These are phyloP conservation scores for Aspergillus tanneri DNA, from an alignment of 2,329 filamentous ascomycete genomes.

Conservation along the genomic window DNA sequence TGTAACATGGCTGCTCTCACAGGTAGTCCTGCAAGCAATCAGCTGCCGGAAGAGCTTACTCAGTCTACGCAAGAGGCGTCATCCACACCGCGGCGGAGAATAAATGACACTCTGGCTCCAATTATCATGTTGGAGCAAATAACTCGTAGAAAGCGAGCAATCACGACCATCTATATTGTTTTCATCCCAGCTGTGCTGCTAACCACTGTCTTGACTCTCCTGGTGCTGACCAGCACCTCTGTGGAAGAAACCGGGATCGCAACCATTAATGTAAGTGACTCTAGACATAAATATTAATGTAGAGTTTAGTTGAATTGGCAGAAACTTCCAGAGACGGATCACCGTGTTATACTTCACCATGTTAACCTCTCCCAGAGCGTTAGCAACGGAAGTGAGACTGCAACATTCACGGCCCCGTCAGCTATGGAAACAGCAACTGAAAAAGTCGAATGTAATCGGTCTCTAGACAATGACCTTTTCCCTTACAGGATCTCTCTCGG, in stretches of 20 bases:
- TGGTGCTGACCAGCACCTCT: neutral
- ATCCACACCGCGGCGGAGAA: neutral
- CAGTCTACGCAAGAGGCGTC: neutral
- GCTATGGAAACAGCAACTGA: neutral
- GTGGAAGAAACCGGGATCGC: neutral
- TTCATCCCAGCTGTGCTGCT: neutral
- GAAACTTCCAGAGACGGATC: neutral
- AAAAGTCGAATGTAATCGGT: neutral
- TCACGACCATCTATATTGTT: neutral
- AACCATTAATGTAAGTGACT: neutral
- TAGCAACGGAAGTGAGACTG: neutral
- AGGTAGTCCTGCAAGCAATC: neutral
- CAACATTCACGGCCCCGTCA: neutral
- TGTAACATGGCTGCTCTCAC: neutral
- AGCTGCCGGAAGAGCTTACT: too few species aligned
- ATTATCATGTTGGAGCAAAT: neutral
- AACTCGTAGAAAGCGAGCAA: neutral
- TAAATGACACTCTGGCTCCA: neutral
- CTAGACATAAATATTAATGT: neutral
- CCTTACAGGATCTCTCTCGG: neutral
- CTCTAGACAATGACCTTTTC: neutral
- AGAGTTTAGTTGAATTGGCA: neutral
- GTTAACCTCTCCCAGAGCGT: neutral
- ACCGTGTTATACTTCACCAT: neutral
- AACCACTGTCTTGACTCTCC: neutral